Base-by-base conservation (phyloP, 495 filamentous ascomycete genomes). In the Penicillium malachiteum region DNA sequence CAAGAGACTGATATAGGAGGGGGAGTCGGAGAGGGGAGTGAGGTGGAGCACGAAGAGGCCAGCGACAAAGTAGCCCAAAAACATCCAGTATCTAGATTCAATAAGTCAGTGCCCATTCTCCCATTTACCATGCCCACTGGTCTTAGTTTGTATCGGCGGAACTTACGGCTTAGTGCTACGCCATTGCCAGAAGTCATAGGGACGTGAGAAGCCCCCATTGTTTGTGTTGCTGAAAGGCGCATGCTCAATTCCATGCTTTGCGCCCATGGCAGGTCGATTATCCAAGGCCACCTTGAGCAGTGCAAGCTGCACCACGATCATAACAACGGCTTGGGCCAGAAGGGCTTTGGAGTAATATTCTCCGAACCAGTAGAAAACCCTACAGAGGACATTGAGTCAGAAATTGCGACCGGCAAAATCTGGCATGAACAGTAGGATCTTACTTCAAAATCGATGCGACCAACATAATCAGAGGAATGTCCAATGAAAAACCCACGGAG, bases 401-500 rank as follows among this genome's bases (percentile, higher is more conserved):
- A 5, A 16, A 2, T 3, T 30, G 35, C 35, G 26, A 40, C 31
- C 8, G 10, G 37, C 5, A 14, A 8, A 7, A 4, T 38, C 18
- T 30, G 10, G 13, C 7, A 31, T 14, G 14, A 40, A 26, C 21
- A 26, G 21, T 26, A 26, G 39, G 44, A 32, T 67, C 83, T 62
- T 74, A 96, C 88, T 95, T 94, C 30, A 96, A 74, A 50, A 97
- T 85, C 9, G 91, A 96, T 12, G 94, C 88, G 41, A 96, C 84
- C 30, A 98, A 89, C 94, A 98, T 98, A 59, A 98, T 98, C 57
- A 97, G 71, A 5, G 94, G 95, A 43, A 96, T 98, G 67, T 98
- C 89, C 41, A 86, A 71, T 9, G 87, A 89, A 76, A 98, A 98
- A 35, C 94, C 94, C 16, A 87, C 89, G 42, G 91, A 96, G 32